Evolutionary conservation across 176 grass and related monocot genomes (phyloP), one percentile per base, ranked within the genome.

Genomic region (Secale cereale): DNA sequence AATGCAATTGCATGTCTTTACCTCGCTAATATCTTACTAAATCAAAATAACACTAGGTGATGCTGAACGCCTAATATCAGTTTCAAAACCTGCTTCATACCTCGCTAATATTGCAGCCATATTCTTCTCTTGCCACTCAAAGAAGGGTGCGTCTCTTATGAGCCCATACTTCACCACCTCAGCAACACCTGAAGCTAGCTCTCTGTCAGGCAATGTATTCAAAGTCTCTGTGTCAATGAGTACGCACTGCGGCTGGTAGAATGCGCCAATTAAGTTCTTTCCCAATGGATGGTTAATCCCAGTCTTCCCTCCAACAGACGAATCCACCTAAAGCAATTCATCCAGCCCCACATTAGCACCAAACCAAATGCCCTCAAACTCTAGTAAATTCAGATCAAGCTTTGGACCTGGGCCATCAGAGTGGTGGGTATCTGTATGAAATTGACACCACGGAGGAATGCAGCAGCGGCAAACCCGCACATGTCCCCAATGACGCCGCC

Each of bases 401-500:
- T 68, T 88, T 75, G 80, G 26, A 95, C 94, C 91, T 95, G 92
- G 16, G 97, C 94, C 97, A 99, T 99, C 65, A 92, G 79, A 88
- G 97, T 96, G 57, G 94, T 99, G 7, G 97, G 97, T 85, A 99
- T 99, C 79, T 99, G 94, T 92, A 99, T 94, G 83, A 99, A 96
- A 90, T 99, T 99, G 89, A 99, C 97, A 16, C 97, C 97, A 27
- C 91, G 94, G 39, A 99, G 87, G 82, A 92, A 99, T 25, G 91
- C 71, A 28, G 93, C 90, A 16, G 93, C 94, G 2, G 94, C 93
- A 69, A 92, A 99, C 28, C 92, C 94, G 3, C 97, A 99, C 97
- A 98, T 95, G 48, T 99, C 97, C 37, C 97, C 96, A 46, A 99
- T 94, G 76, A 99, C 97, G 39, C 97, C 91, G 62, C 97, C 97